Percentiles rank a stretch among this genome's conserved stretches.
These are phyloP conservation scores for Porcisia deanei DNA, from an alignment of 208 protist species.

Conservation along the genomic window DNA sequence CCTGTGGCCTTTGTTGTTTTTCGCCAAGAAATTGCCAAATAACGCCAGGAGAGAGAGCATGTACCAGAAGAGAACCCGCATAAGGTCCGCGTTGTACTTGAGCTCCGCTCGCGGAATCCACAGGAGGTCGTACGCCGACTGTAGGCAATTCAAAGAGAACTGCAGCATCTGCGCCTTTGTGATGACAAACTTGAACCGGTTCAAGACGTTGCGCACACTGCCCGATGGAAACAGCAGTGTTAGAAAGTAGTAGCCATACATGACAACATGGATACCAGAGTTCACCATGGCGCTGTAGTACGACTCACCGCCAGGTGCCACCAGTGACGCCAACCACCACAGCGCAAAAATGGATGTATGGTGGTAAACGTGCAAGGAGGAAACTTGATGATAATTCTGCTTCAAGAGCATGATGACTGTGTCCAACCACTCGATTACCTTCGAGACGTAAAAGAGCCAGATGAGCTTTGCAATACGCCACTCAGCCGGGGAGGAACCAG, in stretches of 20 bases:
- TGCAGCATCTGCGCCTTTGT: conserved; percentile 80
- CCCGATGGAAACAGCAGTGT: conserved; percentile 62
- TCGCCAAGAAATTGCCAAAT: conserved; percentile 77
- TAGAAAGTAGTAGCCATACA: conserved; percentile 88
- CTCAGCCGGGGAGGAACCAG: conserved; percentile 40
- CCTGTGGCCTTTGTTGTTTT: conserved; percentile 29
- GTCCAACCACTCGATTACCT: conserved; percentile 79
- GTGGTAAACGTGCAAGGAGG: conserved; percentile 84
- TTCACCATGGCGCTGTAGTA: conserved; percentile 87
- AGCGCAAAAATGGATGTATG: conserved; percentile 77
- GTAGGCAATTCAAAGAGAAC: conserved; percentile 70
- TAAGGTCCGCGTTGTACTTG: conserved; percentile 50
- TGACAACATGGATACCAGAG: conserved; percentile 76
- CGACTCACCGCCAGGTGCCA: conserved; percentile 66
- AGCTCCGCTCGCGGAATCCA: conserved; percentile 46
- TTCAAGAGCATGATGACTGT: conserved; percentile 78
- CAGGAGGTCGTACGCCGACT: conserved; percentile 70
- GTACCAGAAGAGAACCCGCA: conserved; percentile 74
- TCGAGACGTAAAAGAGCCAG: conserved; percentile 82
- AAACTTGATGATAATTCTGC: conserved; percentile 78
- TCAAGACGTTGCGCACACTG: conserved; percentile 50
- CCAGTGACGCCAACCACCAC: conserved; percentile 60
- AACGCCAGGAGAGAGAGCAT: conserved; percentile 76
- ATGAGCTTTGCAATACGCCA: conserved; percentile 70
- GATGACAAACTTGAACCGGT: conserved; percentile 78